Evolutionary conservation across 2,329 filamentous ascomycete genomes (phyloP), one percentile per base, ranked within the genome.

Genomic region (Fusarium irregulare): DNA sequence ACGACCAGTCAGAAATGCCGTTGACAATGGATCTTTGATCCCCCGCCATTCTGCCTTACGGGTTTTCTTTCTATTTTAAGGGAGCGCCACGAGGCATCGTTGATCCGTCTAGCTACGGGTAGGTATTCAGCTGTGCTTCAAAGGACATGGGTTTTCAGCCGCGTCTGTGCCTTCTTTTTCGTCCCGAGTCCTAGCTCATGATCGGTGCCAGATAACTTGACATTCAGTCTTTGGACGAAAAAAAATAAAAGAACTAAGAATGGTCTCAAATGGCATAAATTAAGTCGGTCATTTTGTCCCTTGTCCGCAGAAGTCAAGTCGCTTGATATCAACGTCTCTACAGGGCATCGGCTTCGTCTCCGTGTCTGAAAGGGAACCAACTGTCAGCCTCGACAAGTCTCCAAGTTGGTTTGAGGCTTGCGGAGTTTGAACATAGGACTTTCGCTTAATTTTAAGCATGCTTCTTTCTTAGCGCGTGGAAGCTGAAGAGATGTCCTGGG

Each of bases 11-110:
- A 68, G 25, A 55, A 47, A 21, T 40, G 16, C 23, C 10, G 13
- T 49, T 53, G 13, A 21, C 6, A 32, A 32, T 42, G 41, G 32
- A 27, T 14, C 11, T 49, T 30, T 21, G 18, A 16, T 34, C 23
- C 18, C 21, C 16, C 21, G 28, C 30, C 51, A 34, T 56, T 63
- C 55, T 42, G 61, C 53, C 66, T 47, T 46, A 56, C 42, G 34
- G 56, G 7, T 34, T 28, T 28, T 67, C 66, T 28, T 25, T 67
- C 66, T 63, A 70, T 70, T 70, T 66, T 64, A 44, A 32, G 40
- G 28, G 40, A 27, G 45, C 51, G 37, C 51, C 47, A 28, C 51
- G 44, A 58, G 51, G 57, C 51, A 46, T 45, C 30, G 44, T 45
- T 30, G 7, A 23, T 20, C 23, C 28, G 8, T 37, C n/a, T 8